A percentile compares a stretch with the other conserved stretches of the same genome.
phyloP scores from a whole-genome alignment of 2,329 filamentous ascomycete genomes.

The Trichoderma atrobrunneum region DNA sequence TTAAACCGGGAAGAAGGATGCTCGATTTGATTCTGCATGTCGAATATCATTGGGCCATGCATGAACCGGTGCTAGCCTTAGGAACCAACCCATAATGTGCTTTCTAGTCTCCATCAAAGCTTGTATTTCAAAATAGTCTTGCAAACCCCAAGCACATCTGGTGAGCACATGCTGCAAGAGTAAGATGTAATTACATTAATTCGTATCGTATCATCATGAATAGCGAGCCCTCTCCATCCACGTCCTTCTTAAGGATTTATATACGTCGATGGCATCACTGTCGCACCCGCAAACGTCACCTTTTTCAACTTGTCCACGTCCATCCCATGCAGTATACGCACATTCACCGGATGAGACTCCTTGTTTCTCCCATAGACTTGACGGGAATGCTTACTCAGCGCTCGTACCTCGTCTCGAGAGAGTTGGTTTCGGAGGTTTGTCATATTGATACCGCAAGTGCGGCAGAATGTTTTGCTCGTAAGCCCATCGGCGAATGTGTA shows the following conservation, averaged over 20 bases:
- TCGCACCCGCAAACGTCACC: neutral
- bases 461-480: conserved; percentile 47
- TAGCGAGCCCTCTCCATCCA: too few relatives aligned
- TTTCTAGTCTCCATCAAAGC: neutral
- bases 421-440: conserved; percentile 32
- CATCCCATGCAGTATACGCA: conserved; percentile 27
- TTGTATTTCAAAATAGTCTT: neutral
- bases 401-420: conserved; percentile 36
- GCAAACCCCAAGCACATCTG: neutral
- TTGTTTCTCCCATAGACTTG: conserved; percentile 22
- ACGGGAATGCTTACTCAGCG: conserved; percentile 20
- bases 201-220: neutral
- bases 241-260: neutral
- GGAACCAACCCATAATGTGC: neutral
- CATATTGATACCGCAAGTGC: conserved; percentile 46
- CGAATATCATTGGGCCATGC: neutral
- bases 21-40: too few relatives aligned
- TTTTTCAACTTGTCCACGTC: neutral
- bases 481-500: conserved; percentile 38
- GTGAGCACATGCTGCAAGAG: neutral
- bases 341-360: conserved; percentile 35
- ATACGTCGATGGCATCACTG: neutral
- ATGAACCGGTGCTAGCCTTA: neutral
- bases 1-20: neutral
- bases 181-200: neutral